Evolutionary conservation across 2,329 filamentous ascomycete species (phyloP).

Genomic region (Colletotrichum orchidophilum): DNA sequence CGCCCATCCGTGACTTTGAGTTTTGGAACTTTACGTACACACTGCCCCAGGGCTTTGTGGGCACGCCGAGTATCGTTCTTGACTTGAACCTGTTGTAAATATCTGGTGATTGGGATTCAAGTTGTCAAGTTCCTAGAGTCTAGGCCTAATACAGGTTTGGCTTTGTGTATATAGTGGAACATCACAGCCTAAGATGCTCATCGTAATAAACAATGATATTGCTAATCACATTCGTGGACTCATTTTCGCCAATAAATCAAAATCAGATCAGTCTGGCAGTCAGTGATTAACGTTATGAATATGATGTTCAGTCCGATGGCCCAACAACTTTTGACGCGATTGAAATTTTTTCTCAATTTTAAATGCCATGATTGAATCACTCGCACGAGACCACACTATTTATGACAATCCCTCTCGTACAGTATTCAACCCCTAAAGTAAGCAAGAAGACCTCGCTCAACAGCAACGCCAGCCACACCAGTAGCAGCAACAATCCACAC

Average conservation of each 20-base stretch:
- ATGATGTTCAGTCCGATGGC: no score
- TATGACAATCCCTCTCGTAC: not conserved
- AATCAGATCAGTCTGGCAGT: no score
- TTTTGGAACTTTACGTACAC: constrained; percentile 56
- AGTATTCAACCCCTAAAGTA: not conserved
- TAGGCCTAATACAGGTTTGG: not conserved
- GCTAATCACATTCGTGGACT: not conserved
- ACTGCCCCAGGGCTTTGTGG: constrained; percentile 47
- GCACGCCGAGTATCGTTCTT: constrained; percentile 35
- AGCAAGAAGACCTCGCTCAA: constrained; percentile 47
- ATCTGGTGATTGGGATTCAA: not conserved
- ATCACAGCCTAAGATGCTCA: no score
- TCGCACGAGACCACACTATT: not conserved
- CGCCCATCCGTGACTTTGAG: constrained; percentile 51
- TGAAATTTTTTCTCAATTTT: not conserved
- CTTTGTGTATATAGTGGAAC: not conserved
- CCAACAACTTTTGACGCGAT: no score
- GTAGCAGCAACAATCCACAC: constrained; percentile 60
- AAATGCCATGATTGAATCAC: not conserved
- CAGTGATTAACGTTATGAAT: no score
- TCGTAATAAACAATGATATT: not conserved
- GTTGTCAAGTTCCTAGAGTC: no score
- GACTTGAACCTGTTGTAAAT: constrained; percentile 13
- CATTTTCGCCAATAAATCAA: not conserved
- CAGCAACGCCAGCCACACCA: constrained; percentile 57